Evolutionary conservation across 2,329 filamentous ascomycete species (phyloP), one percentile per base, ranked within the genome.

Genomic region (Monilinia vaccinii-corymbosi): DNA sequence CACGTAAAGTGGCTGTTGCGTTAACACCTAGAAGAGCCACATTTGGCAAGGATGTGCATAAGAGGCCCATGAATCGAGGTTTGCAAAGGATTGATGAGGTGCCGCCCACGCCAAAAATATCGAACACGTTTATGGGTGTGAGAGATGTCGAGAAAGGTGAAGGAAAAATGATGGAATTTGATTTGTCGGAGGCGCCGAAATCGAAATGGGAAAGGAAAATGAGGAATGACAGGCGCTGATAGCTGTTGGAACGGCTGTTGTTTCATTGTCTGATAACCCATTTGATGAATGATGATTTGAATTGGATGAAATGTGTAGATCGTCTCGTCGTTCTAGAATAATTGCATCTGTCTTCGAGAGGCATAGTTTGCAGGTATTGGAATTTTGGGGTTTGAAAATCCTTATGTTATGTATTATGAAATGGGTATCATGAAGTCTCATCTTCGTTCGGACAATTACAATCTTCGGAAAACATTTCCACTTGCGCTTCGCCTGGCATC

Each of bases 391-490:
- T 53, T 36, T 58, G 46, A 21, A 53, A 36, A 38, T 46, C 47
- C 31, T 58, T 23, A 36, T 50, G 4, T 36, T 51, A 36, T 59
- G 42, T 59, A 47, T 40, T 53, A 55, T 47, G 18, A 53, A 55
- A 59, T 32, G 57, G 57, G 57, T 59, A 59, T 59, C 57, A 55
- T 59, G 44, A 59, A 34, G 44, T 25, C 31, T 53, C 31, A 55
- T 47, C 48, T 55, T 59, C 49, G 38, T 55, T 59, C 49, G 38
- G 44, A 46, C 53, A 57, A 60, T 69, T 75, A 87, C 77, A 89
- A 79, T 69, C 78, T 81, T 71, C 87, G 81, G 72, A 91, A 89
- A 45, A 85, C 85, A 74, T 93, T 92, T 56, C 80, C 81, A 73
- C 87, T 91, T 55, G 89, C 89, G 73, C 87, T 91, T 68, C 88